These are phyloP conservation scores for Neonothopanus nambi DNA, from an alignment of 1,284 basidiomycete species.

Conservation along the genomic window DNA sequence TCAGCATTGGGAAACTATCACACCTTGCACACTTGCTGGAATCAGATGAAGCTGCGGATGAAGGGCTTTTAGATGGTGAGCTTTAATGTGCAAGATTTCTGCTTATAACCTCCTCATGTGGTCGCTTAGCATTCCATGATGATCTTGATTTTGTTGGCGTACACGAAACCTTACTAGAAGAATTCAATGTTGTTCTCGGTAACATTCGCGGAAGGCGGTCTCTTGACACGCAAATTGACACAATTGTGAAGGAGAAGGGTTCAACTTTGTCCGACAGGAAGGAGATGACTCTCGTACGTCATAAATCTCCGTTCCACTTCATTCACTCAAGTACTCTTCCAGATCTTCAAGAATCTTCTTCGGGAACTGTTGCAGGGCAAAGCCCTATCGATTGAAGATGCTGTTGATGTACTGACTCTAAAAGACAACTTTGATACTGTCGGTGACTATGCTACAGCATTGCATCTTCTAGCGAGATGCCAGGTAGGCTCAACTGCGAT, in stretches of 20 bases:
- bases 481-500: slow-evolving; percentile 46
- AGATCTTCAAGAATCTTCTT: slow-evolving; percentile 69
- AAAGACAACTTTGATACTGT: slow-evolving; percentile 61
- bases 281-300: slow-evolving; percentile 48
- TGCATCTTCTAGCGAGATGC: slow-evolving; percentile 59
- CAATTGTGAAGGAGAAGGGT: slow-evolving; percentile 57
- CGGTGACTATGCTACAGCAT: slow-evolving; percentile 65
- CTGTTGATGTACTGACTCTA: slow-evolving; percentile 69
- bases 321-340: not conserved
- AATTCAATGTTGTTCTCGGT: slow-evolving; percentile 53
- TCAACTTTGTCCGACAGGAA: slow-evolving; percentile 43
- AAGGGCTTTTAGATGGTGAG: slow-evolving; percentile 57
- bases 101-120: not conserved
- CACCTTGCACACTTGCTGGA: slow-evolving; percentile 78
- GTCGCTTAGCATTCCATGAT: slow-evolving; percentile 62
- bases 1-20: slow-evolving; percentile 89
- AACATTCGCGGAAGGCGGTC: slow-evolving; percentile 58
- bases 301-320: not conserved
- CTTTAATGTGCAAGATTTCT: not conserved
- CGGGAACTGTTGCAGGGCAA: slow-evolving; percentile 70
- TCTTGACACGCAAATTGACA: slow-evolving; percentile 66
- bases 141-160: slow-evolving; percentile 75
- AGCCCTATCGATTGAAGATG: slow-evolving; percentile 66
- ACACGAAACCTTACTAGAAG: slow-evolving; percentile 60
- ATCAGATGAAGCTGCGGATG: slow-evolving; percentile 45